Evolutionary conservation across 805 yeast species (phyloP), one percentile per base, ranked within the genome.

Genomic region (Schwanniomyces yamadae): DNA sequence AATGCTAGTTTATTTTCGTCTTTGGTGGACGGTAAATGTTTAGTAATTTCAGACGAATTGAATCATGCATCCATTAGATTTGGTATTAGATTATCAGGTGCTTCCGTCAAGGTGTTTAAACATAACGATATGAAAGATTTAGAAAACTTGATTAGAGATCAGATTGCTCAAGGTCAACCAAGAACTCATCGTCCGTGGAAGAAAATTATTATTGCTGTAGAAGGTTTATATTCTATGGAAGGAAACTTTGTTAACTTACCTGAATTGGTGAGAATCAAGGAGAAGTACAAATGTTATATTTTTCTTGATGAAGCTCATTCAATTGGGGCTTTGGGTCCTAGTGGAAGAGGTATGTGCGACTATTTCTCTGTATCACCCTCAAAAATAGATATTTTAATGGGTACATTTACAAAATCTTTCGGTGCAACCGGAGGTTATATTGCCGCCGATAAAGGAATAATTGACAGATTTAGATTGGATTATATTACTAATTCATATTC

Each of bases 351-450:
- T 55, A 84, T 93, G 23, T 90, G 97, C 67, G 98, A 93, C 55
- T 86, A 87, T 64, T 93, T 85, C 59, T 83, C 82, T 36, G 77
- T 93, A 32, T 75, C 80, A 45, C 91, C 98, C 26, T 57, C 65
- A 9, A 77, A 77, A 28, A 71, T 93, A 39, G 99, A 93, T 63
- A 68, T 93, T 44, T 65, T 93, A 47, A 93, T 93, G 99, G 99
- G 99, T 33, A 93, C 99, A 6, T 77, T 93, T 39, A 95, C 99
- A 34, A 93, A 93, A 64, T 87, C 96, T 1, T 93, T 93, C 60
- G 99, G 99, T 58, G 98, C 99, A 12, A 88, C 98, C 27, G 99
- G 99, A 55, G 99, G 99, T 31, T 93, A 93, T 58, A 69, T 93
- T 45, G 91, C 96, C n/a, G 95, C 84, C 30, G 72, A 72, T 44